These are phyloP conservation scores for Grifola frondosa DNA, from an alignment of 1,284 basidiomycete species.

Conservation along the genomic window DNA sequence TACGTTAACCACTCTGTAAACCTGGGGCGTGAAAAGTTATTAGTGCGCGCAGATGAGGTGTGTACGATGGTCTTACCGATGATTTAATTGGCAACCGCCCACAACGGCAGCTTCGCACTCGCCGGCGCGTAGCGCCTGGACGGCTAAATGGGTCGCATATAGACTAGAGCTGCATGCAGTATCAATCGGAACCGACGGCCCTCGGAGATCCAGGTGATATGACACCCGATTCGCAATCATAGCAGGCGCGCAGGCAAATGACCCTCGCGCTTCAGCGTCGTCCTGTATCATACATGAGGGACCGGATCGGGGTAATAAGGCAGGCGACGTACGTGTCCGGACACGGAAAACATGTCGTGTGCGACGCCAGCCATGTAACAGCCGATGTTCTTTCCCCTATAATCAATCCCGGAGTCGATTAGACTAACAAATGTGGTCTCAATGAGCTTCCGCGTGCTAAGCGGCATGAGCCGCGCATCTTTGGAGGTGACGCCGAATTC, in stretches of 20 bases:
- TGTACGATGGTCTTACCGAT: constrained; percentile 28
- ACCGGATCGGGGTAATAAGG: not conserved
- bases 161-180: constrained; percentile 51
- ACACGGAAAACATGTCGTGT: constrained; percentile 12
- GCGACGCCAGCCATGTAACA: constrained; percentile 35
- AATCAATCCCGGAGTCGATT: constrained; percentile 42
- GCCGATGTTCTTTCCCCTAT: constrained; percentile 37
- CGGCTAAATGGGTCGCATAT: constrained; percentile 47
- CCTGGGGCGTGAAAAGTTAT: constrained; percentile 7
- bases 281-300: constrained; percentile 27
- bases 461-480: constrained; percentile 38
- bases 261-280: constrained; percentile 35
- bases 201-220: constrained; percentile 46
- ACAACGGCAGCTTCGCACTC: constrained; percentile 52
- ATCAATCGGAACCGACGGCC: constrained; percentile 47
- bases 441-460: constrained; percentile 37
- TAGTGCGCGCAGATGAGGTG: not conserved
- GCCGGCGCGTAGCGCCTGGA: constrained; percentile 41
- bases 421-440: constrained; percentile 40
- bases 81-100: constrained; percentile 43
- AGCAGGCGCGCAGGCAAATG: constrained; percentile 36
- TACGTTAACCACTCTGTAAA: constrained; percentile 29
- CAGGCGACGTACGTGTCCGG: constrained; percentile 9
- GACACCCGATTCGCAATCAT: constrained; percentile 49
- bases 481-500: constrained; percentile 40